Conservation (phyloP, 352 stramenopile genomes). For the Pythium guiyangense region DNA sequence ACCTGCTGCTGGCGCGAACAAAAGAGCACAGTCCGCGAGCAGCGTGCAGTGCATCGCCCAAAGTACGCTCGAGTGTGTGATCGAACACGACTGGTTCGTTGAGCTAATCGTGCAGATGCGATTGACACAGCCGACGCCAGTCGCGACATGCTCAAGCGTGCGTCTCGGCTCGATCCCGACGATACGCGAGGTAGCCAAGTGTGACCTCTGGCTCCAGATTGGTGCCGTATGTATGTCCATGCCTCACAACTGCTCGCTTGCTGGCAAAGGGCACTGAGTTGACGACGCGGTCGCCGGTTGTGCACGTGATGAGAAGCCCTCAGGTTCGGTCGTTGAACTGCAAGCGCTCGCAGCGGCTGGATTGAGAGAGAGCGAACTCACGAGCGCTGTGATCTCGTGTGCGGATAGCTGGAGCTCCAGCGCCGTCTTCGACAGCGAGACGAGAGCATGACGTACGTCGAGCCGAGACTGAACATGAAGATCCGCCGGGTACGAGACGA, state of each 20-base stretch:
- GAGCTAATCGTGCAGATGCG: no score
- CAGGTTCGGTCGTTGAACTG: conserved; percentile 4
- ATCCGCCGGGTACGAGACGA: conserved; percentile 34
- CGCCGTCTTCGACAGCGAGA: conserved; percentile 38
- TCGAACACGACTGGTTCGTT: no score
- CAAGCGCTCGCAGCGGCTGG: background rate
- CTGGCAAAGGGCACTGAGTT: conserved; percentile 11
- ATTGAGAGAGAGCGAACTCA: background rate
- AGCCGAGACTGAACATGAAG: conserved; percentile 61
- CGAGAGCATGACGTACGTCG: conserved; percentile 39
- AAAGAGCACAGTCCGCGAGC: no score
- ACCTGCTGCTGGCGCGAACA: no score
- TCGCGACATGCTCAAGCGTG: background rate
- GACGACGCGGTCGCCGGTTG: conserved; percentile 7
- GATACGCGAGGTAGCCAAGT: conserved; percentile 10
- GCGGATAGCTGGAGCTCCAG: conserved; percentile 9
- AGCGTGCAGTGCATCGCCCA: no score
- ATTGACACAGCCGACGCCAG: background rate
- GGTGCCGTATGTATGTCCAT: background rate
- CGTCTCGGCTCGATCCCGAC: conserved; percentile 3
- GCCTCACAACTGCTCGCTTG: background rate
- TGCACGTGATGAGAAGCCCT: conserved; percentile 4
- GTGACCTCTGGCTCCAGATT: background rate
- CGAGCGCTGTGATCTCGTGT: background rate
- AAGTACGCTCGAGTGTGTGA: no score